These are phyloP conservation scores for Amaranthus hypochondriacus DNA, from an alignment of 148 eudicot genomes.

Conservation along the genomic window DNA sequence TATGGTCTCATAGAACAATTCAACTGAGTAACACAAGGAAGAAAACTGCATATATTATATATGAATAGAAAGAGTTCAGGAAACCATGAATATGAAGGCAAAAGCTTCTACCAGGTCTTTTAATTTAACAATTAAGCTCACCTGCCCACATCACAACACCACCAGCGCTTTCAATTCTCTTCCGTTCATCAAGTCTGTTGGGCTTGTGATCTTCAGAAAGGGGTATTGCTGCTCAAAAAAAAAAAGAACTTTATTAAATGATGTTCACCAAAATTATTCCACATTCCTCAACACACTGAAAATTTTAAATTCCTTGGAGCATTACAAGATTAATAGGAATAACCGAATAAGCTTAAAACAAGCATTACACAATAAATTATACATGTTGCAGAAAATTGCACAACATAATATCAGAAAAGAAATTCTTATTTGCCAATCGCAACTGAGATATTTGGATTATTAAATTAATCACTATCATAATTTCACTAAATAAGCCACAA, in stretches of 20 bases:
- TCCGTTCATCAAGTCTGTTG: conserved; percentile 85
- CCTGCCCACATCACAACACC: conserved; percentile 99
- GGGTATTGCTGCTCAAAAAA: conserved; percentile 66
- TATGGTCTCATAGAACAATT: neutral
- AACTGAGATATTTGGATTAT: neutral
- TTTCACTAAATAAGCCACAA: neutral
- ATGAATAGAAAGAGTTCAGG: neutral
- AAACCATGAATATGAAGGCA: conserved; percentile 1
- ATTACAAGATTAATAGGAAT: neutral
- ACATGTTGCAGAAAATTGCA: neutral
- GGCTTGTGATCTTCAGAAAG: conserved; percentile 99
- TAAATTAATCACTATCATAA: neutral
- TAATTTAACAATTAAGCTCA: conserved; percentile 22
- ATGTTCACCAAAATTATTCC: neutral
- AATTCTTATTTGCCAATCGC: neutral
- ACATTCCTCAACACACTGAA: neutral
- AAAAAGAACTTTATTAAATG: neutral
- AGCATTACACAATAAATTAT: neutral
- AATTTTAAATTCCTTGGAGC: conserved; percentile 6
- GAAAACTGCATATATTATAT: neutral
- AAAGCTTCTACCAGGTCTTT: neutral
- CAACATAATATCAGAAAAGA: neutral
- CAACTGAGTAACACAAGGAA: neutral
- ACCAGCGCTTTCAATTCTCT: conserved; percentile 95
- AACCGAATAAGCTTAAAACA: neutral